Evolutionary conservation across 2,329 filamentous ascomycete species (phyloP).

Genomic region (Penicillium sumatraense): DNA sequence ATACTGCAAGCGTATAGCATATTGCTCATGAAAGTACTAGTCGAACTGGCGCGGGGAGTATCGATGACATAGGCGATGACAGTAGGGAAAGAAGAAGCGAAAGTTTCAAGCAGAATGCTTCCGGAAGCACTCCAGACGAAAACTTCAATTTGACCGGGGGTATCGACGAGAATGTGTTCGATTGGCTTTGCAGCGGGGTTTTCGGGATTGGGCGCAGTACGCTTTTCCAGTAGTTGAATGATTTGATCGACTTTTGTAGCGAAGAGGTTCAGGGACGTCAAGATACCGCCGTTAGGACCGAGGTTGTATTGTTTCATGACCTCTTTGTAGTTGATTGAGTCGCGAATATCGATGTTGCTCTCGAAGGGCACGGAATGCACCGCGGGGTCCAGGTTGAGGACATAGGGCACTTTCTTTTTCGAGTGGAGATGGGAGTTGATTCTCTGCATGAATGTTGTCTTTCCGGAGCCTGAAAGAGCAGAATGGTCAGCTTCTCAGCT

Average conservation of each 20-base stretch:
- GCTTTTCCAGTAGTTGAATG: slow-evolving; percentile 85
- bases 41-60: slow-evolving; percentile 89
- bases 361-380: slow-evolving; percentile 94
- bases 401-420: slow-evolving; percentile 81
- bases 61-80: slow-evolving; percentile 98
- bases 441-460: slow-evolving; percentile 99
- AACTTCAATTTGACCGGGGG: slow-evolving; percentile 96
- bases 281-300: slow-evolving; percentile 93
- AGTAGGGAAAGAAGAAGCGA: slow-evolving; percentile 93
- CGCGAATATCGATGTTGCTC: slow-evolving; percentile 97
- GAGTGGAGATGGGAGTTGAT: slow-evolving; percentile 92
- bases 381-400: slow-evolving; percentile 95
- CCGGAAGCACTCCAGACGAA: slow-evolving; percentile 98
- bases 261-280: slow-evolving; percentile 95
- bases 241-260: slow-evolving; percentile 98
- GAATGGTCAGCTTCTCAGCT: slow-evolving; percentile 12
- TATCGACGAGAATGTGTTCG: slow-evolving; percentile 89
- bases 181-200: slow-evolving; percentile 59
- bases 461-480: slow-evolving; percentile 73
- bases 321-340: slow-evolving; percentile 98
- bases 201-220: slow-evolving; percentile 65
- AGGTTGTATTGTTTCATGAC: slow-evolving; percentile 99
- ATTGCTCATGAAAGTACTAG: slow-evolving; percentile 98
- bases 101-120: slow-evolving; percentile 87
- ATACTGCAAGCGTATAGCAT: slow-evolving; percentile 99